phyloP scores from a whole-genome alignment of 2,329 filamentous ascomycete species.

The Atkinsonella texensis region DNA sequence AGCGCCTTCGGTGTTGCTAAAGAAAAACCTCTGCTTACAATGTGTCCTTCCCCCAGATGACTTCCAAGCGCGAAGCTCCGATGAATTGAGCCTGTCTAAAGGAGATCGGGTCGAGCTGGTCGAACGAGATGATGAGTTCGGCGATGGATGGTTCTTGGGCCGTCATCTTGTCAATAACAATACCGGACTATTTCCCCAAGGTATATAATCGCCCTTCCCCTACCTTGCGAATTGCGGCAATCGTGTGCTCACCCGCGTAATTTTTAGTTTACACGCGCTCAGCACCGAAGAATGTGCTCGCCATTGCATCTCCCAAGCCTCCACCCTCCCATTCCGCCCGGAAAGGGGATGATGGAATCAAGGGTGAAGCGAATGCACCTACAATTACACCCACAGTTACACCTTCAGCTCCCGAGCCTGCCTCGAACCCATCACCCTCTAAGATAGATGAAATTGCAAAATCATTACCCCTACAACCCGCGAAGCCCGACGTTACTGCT shows the following conservation, averaged over 20 bases:
- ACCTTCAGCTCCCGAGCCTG: slow-evolving; percentile 19
- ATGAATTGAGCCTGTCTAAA: slow-evolving; percentile 81
- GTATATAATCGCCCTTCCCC: slow-evolving; percentile 31
- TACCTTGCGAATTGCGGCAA: slow-evolving; percentile 7
- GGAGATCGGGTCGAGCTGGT: slow-evolving; percentile 75
- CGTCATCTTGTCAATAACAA: slow-evolving; percentile 61
- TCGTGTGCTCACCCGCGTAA: slow-evolving; percentile 12
- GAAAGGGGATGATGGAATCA: slow-evolving; percentile 13
- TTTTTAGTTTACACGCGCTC: slow-evolving; percentile 48
- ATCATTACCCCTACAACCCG: slow-evolving; percentile 33
- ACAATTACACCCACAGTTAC: slow-evolving; percentile 18
- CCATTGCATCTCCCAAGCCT: slow-evolving; percentile 19
- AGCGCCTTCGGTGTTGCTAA: background rate
- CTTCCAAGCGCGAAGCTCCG: slow-evolving; percentile 80
- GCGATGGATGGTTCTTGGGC: slow-evolving; percentile 75
- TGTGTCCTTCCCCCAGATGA: slow-evolving; percentile 49
- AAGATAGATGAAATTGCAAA: slow-evolving; percentile 17
- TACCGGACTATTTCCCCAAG: slow-evolving; percentile 73
- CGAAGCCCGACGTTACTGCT: slow-evolving; percentile 21
- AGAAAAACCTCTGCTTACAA: slow-evolving; percentile 3
- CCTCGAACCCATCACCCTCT: slow-evolving; percentile 20
- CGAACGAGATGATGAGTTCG: slow-evolving; percentile 79
- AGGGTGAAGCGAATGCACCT: slow-evolving; percentile 11
- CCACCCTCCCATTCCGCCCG: slow-evolving; percentile 20
- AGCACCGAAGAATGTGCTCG: slow-evolving; percentile 33